Conservation (phyloP, 2,329 filamentous ascomycete species). For the Diaporthe citri region DNA sequence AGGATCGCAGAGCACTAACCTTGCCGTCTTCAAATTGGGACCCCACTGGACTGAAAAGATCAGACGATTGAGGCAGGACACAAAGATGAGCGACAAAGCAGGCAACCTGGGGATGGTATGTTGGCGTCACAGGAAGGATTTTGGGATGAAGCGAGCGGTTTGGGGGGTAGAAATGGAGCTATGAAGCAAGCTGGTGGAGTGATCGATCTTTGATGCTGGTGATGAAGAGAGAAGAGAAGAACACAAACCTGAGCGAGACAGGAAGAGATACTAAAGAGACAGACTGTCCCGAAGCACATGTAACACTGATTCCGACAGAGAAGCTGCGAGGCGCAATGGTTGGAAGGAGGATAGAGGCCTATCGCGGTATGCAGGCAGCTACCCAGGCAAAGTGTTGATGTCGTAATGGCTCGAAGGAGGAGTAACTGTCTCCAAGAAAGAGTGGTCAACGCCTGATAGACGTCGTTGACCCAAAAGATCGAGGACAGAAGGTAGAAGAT, state of each 20-base stretch:
- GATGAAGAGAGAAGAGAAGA: slow-evolving; percentile 43
- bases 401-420: slow-evolving; percentile 38
- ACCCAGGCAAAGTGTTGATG: slow-evolving; percentile 14
- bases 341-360: slow-evolving; percentile 24
- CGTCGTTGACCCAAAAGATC: neutral
- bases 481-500: neutral
- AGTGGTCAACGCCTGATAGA: no score
- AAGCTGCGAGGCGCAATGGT: slow-evolving; percentile 28
- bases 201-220: slow-evolving; percentile 54
- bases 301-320: slow-evolving; percentile 30
- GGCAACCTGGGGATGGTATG: slow-evolving; percentile 37
- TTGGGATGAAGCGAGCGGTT: slow-evolving; percentile 65
- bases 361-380: neutral
- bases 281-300: slow-evolving; percentile 6
- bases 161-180: slow-evolving; percentile 67
- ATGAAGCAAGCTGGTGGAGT: slow-evolving; percentile 68
- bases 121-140: slow-evolving; percentile 47
- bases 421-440: slow-evolving; percentile 38
- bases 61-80: slow-evolving; percentile 29
- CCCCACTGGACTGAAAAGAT: slow-evolving; percentile 25
- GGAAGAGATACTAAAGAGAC: slow-evolving; percentile 14
- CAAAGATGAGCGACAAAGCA: slow-evolving; percentile 34
- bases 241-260: slow-evolving; percentile 32
- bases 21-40: slow-evolving; percentile 27
- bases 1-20: slow-evolving; percentile 24